Conservation (phyloP, 177 flowering plant species). For the Vitis hybrid region DNA sequence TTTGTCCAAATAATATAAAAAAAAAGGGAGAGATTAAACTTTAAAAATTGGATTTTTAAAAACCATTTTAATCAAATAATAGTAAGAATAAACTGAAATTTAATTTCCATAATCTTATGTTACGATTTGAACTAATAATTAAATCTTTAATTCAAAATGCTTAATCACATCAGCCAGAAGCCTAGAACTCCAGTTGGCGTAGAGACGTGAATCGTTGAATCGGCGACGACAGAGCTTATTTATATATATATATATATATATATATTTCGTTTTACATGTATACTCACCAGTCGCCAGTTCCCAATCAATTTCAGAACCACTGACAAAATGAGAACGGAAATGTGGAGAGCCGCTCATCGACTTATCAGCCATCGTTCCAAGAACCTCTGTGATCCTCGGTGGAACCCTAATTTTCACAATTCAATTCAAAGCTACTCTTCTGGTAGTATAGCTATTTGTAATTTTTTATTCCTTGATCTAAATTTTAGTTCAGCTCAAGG, state of each 20-base stretch:
- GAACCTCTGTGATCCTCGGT: slow-evolving; percentile 14
- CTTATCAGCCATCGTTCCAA: slow-evolving; percentile 17
- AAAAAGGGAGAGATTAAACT: no score
- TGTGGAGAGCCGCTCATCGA: slow-evolving; percentile 29
- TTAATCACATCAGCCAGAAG: no score
- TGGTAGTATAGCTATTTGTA: slow-evolving; percentile 10
- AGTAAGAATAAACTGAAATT: no score
- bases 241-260: not conserved
- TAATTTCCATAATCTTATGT: no score
- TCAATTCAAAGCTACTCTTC: slow-evolving; percentile 10
- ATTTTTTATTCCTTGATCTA: not conserved
- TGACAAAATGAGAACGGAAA: slow-evolving; percentile 21
- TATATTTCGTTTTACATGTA: not conserved
- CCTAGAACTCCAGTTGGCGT: no score
- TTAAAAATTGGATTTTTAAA: no score
- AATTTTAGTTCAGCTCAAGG: not conserved
- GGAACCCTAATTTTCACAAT: slow-evolving; percentile 4
- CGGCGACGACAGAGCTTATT: no score
- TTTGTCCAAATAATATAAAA: no score
- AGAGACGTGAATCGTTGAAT: no score
- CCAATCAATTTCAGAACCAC: not conserved
- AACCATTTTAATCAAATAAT: no score
- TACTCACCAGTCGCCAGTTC: not conserved
- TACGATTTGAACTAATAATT: no score
- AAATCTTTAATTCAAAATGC: no score